phyloP scores from a whole-genome alignment of 2,329 filamentous ascomycete species.

The Trichoderma koningii region DNA sequence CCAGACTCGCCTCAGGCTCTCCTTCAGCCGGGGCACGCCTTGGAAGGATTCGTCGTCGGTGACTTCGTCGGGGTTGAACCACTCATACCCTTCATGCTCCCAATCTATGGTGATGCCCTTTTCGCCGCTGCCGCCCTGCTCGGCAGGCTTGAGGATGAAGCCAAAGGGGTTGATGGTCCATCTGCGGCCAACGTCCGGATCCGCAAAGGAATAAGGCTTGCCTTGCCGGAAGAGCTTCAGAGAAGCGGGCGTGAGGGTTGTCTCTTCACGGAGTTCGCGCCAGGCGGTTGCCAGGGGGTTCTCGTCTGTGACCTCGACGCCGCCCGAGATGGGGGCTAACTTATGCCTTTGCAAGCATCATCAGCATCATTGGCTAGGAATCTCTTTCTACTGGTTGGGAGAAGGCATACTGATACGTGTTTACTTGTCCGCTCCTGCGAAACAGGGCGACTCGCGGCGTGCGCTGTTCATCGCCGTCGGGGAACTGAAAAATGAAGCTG shows the following conservation, averaged over 20 bases:
- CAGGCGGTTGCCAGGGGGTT: slow-evolving; percentile 59
- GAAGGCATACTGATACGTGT: slow-evolving; percentile 56
- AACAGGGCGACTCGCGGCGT: slow-evolving; percentile 61
- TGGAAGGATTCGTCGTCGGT: slow-evolving; percentile 49
- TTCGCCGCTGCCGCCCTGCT: slow-evolving; percentile 37
- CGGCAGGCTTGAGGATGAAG: slow-evolving; percentile 50
- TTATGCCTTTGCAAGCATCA: slow-evolving; percentile 46
- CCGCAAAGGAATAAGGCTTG: slow-evolving; percentile 59
- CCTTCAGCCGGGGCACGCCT: slow-evolving; percentile 58
- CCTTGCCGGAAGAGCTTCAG: slow-evolving; percentile 58
- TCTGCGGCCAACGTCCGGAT: slow-evolving; percentile 54
- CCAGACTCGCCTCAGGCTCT: slow-evolving; percentile 62
- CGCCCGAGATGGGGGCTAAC: slow-evolving; percentile 64
- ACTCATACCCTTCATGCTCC: slow-evolving; percentile 62
- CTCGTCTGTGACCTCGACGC: slow-evolving; percentile 56
- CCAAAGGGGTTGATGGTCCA: slow-evolving; percentile 67
- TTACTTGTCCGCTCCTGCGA: slow-evolving; percentile 59
- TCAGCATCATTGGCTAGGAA: neutral
- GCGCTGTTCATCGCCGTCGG: slow-evolving; percentile 38
- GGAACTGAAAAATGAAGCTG: slow-evolving; percentile 54
- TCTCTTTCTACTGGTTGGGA: too few species aligned
- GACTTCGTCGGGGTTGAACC: slow-evolving; percentile 57
- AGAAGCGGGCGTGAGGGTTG: slow-evolving; percentile 50
- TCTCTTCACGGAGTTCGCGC: slow-evolving; percentile 66
- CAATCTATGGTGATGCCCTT: slow-evolving; percentile 58